phyloP scores from a whole-genome alignment of 2,329 filamentous ascomycete species.

The Iodosphaeria phyllophila region DNA sequence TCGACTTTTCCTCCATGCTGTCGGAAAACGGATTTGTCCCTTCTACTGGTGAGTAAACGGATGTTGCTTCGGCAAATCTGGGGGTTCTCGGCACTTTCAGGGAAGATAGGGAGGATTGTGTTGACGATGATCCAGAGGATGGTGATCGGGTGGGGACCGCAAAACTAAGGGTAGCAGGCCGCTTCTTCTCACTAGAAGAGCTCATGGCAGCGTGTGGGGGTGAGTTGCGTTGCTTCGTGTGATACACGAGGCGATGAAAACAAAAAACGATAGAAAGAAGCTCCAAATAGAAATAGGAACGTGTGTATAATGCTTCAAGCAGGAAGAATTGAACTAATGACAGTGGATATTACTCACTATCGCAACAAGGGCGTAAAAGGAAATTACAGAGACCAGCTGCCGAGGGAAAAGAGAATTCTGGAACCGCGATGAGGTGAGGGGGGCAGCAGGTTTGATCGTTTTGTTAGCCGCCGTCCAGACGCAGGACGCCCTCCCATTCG shows the following conservation, averaged over 20 bases:
- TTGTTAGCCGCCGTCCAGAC: slow-evolving; percentile 25
- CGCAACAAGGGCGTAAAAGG: slow-evolving; percentile 18
- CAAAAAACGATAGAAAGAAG: slow-evolving; percentile 14
- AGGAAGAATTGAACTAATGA: slow-evolving; percentile 9
- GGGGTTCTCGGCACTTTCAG: slow-evolving; percentile 54
- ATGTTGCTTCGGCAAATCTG: slow-evolving; percentile 65
- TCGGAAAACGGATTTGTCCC: slow-evolving; percentile 39
- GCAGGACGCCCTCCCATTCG: slow-evolving; percentile 12
- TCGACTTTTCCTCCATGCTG: slow-evolving; percentile 32
- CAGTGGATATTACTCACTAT: slow-evolving; percentile 11
- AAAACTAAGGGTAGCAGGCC: slow-evolving; percentile 36
- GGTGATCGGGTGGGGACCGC: slow-evolving; percentile 27
- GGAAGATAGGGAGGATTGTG: slow-evolving; percentile 33
- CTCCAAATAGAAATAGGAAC: slow-evolving; percentile 13
- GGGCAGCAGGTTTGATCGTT: slow-evolving; percentile 30
- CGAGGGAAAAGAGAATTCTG: slow-evolving; percentile 20
- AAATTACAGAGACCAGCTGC: slow-evolving; percentile 36
- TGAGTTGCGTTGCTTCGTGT: background rate
- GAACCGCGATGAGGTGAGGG: slow-evolving; percentile 19
- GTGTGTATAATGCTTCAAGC: slow-evolving; percentile 9
- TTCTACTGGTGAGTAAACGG: slow-evolving; percentile 61
- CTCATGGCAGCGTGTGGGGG: slow-evolving; percentile 10
- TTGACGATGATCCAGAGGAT: slow-evolving; percentile 30
- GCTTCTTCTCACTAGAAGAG: slow-evolving; percentile 31
- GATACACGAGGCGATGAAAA: slow-evolving; percentile 14